Evolutionary conservation across 495 filamentous ascomycete species (phyloP).

Genomic region (Aspergillus sclerotiicarbonarius): DNA sequence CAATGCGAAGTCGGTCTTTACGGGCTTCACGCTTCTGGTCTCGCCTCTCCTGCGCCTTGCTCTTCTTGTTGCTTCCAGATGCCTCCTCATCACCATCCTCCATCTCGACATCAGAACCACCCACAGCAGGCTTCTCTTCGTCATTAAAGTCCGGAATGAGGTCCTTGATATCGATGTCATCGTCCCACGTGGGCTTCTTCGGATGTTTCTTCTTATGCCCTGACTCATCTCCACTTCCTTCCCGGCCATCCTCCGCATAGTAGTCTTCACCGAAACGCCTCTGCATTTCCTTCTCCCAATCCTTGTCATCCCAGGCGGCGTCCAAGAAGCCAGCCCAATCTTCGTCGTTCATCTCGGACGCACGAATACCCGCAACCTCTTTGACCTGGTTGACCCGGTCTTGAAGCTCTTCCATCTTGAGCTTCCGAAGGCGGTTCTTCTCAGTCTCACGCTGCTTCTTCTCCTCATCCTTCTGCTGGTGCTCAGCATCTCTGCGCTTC

Average conservation of each 20-base stretch:
- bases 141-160: conserved; percentile 77
- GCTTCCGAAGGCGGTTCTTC: conserved; percentile 74
- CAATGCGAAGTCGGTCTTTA: conserved; percentile 76
- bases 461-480: conserved; percentile 72
- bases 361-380: conserved; percentile 74
- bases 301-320: conserved; percentile 76
- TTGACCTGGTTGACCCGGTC: conserved; percentile 79
- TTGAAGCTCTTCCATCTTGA: conserved; percentile 86
- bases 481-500: conserved; percentile 72
- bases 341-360: conserved; percentile 64
- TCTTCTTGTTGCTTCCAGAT: conserved; percentile 52
- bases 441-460: conserved; percentile 75
- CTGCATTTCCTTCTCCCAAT: conserved; percentile 87
- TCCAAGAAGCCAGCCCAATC: conserved; percentile 83
- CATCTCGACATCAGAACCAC: conserved; percentile 53
- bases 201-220: conserved; percentile 55
- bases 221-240: conserved; percentile 44
- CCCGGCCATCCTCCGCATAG: conserved; percentile 63
- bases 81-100: conserved; percentile 42
- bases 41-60: conserved; percentile 61
- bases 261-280: conserved; percentile 85
- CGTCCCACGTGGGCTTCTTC: conserved; percentile 94
- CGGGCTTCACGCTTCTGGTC: conserved; percentile 73
- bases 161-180: conserved; percentile 95
- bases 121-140: conserved; percentile 51